Conservation (phyloP, 371 early-diverging fungal genomes). For the Mucor saturninus region DNA sequence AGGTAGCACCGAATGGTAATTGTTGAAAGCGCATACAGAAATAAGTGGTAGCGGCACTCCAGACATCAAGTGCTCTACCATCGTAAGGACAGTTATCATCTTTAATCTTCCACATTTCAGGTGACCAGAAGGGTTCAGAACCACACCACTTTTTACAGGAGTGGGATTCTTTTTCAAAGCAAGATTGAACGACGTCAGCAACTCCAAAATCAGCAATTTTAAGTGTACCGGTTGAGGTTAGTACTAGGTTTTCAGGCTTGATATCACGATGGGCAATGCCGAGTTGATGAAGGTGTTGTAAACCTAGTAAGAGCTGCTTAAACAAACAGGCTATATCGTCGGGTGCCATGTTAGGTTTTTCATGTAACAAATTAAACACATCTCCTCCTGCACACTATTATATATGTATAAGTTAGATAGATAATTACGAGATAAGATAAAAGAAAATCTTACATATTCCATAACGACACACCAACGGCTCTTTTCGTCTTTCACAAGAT, state of each 20-base stretch:
- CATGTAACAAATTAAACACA: conserved; percentile 56
- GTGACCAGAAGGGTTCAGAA: conserved; percentile 90
- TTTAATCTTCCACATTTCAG: conserved; percentile 66
- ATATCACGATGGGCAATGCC: conserved; percentile 91
- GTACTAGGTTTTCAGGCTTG: conserved; percentile 91
- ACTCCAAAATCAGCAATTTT: conserved; percentile 99
- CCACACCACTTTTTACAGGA: conserved; percentile 84
- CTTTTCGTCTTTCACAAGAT: conserved; percentile 69
- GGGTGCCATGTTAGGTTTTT: conserved; percentile 41
- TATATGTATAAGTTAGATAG: not conserved
- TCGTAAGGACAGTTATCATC: conserved; percentile 66
- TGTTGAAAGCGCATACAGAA: conserved; percentile 79
- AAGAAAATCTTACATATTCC: conserved; percentile 59
- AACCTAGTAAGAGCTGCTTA: conserved; percentile 91
- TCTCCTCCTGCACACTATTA: conserved; percentile 66
- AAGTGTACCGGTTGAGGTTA: conserved; percentile 80
- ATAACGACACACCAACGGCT: conserved; percentile 68
- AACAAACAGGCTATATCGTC: conserved; percentile 63
- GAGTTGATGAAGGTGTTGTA: conserved; percentile 94
- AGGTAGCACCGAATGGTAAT: conserved; percentile 60
- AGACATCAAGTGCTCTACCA: conserved; percentile 82
- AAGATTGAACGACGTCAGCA: conserved; percentile 86
- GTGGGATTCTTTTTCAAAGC: conserved; percentile 74
- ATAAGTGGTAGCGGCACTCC: conserved; percentile 85
- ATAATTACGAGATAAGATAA: not conserved